Percentiles rank a stretch among this genome's conserved stretches.
phyloP scores from a whole-genome alignment of 345 rosid species.

The Populus alba region DNA sequence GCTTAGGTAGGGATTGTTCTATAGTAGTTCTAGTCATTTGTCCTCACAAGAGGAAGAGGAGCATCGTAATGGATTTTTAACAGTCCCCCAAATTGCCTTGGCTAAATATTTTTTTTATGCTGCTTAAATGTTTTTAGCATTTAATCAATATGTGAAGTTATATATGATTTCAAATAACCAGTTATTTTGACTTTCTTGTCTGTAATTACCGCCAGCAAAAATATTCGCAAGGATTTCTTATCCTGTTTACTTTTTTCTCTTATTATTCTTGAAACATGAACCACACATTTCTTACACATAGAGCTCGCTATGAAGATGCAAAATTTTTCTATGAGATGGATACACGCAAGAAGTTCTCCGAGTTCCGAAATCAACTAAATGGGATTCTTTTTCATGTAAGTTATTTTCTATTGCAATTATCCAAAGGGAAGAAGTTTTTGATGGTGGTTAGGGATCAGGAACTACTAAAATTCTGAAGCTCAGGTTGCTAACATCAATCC shows the following conservation, averaged over 20 bases:
- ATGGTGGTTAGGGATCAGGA: not conserved
- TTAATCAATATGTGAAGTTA: not conserved
- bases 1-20: conserved; percentile 60
- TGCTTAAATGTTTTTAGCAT: not conserved
- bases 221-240: not conserved
- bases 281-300: conserved; percentile 29
- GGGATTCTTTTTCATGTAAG: conserved; percentile 97
- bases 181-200: not conserved
- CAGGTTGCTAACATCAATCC: not conserved
- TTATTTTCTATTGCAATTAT: conserved; percentile 9
- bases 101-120: not conserved
- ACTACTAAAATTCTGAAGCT: conserved; percentile 3
- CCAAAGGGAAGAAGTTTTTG: not conserved
- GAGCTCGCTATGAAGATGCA: conserved; percentile 99
- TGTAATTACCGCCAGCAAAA: not conserved
- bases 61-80: not conserved
- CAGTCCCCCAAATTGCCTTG: not conserved
- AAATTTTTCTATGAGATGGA: conserved; percentile 91
- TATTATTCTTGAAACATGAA: not conserved
- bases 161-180: not conserved
- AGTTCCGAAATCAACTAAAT: conserved; percentile 69
- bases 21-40: not conserved
- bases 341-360: conserved; percentile 60
- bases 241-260: too few relatives aligned
- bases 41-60: not conserved